Percentiles rank a stretch among this genome's conserved stretches.
Conservation (phyloP, 73 alveolate genomes). For the Tetrahymena malaccensis region DNA sequence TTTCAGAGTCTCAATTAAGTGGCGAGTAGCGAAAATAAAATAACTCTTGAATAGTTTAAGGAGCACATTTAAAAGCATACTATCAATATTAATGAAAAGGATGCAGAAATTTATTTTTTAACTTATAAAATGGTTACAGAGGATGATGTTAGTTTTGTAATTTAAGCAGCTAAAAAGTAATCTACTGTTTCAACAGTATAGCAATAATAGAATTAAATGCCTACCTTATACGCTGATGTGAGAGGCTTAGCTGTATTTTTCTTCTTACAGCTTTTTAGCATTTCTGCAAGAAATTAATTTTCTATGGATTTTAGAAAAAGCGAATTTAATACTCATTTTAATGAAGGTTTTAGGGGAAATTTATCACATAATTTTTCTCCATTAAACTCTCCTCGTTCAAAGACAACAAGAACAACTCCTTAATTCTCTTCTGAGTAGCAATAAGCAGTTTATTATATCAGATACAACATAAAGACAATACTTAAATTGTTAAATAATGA, state of each 20-base stretch:
- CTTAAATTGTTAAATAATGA: neutral
- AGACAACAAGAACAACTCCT: slow-evolving; percentile 15
- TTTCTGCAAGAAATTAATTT: neutral
- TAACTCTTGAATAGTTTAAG: neutral
- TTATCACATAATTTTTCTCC: slow-evolving; percentile 12
- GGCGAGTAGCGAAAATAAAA: neutral
- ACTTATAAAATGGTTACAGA: neutral
- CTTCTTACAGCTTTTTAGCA: neutral
- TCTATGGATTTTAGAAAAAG: neutral
- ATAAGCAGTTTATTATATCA: slow-evolving; percentile 3
- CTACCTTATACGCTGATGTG: neutral
- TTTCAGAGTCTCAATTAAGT: neutral
- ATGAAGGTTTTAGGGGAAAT: neutral
- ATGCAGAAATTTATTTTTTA: neutral
- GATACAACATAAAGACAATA: neutral
- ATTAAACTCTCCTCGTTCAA: slow-evolving; percentile 27
- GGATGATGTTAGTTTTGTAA: neutral
- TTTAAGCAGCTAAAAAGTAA: neutral
- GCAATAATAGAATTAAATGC: neutral
- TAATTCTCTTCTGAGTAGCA: neutral
- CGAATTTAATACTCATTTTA: neutral
- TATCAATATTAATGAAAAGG: neutral
- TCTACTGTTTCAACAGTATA: neutral
- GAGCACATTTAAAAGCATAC: neutral
- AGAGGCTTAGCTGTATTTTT: neutral